phyloP scores from a whole-genome alignment of 805 yeast species.

The Scheffersomyces spartinae region DNA sequence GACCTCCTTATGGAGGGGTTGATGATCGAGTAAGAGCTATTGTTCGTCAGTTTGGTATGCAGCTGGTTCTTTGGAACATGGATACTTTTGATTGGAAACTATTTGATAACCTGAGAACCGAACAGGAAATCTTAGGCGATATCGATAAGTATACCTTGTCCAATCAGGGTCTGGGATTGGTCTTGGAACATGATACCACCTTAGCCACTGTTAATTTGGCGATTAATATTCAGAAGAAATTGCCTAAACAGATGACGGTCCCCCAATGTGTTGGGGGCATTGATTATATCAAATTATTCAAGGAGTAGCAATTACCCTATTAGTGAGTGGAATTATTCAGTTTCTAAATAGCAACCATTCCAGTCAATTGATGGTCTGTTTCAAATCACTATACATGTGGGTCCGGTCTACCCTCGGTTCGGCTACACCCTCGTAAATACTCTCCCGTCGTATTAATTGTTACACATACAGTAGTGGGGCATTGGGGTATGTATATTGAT shows the following conservation, averaged over 20 bases:
- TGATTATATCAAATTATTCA: slow-evolving; percentile 41
- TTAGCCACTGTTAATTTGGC: slow-evolving; percentile 59
- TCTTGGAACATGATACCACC: slow-evolving; percentile 80
- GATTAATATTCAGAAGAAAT: slow-evolving; percentile 36
- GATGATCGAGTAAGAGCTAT: slow-evolving; percentile 80
- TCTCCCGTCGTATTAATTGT: no score
- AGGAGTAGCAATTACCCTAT: no score
- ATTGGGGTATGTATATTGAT: no score
- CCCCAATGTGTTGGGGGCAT: slow-evolving; percentile 66
- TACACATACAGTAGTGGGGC: no score
- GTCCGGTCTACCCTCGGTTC: no score
- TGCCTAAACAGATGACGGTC: slow-evolving; percentile 58
- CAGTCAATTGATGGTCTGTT: no score
- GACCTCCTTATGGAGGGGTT: slow-evolving; percentile 95
- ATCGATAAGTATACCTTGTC: slow-evolving; percentile 38
- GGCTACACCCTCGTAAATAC: no score
- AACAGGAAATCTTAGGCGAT: slow-evolving; percentile 41
- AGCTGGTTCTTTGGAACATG: slow-evolving; percentile 80
- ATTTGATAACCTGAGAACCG: slow-evolving; percentile 38
- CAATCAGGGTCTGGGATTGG: slow-evolving; percentile 41
- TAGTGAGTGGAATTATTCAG: no score
- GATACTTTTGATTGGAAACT: slow-evolving; percentile 90
- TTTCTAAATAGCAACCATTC: no score
- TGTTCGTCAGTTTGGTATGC: slow-evolving; percentile 75
- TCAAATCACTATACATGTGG: no score